Percentiles rank a stretch among this genome's conserved stretches.
These are phyloP conservation scores for Nectriaceae sp. DNA, from an alignment of 2,329 filamentous ascomycete species.

Conservation along the genomic window DNA sequence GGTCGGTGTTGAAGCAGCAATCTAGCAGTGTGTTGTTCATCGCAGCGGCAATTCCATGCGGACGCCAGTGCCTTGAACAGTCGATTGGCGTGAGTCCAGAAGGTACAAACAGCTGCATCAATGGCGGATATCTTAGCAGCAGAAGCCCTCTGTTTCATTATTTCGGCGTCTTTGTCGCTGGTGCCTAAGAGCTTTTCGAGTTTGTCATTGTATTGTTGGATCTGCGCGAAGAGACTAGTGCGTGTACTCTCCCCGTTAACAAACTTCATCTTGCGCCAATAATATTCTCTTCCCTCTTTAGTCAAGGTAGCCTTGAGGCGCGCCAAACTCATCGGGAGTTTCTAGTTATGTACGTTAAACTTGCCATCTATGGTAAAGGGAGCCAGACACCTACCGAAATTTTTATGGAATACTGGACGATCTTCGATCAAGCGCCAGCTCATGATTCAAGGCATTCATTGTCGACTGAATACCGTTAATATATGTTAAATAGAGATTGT, in stretches of 20 bases:
- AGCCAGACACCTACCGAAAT: conserved; percentile 9
- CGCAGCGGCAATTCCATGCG: conserved; percentile 26
- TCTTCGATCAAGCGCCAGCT: conserved; percentile 17
- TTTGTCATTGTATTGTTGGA: conserved; percentile 21
- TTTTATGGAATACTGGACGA: conserved; percentile 11
- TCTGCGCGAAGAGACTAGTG: conserved; percentile 20
- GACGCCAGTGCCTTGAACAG: conserved; percentile 22
- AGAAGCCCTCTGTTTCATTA: conserved; percentile 6
- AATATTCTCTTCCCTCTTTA: conserved; percentile 12
- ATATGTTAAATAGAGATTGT: conserved; percentile 15
- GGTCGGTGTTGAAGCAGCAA: conserved; percentile 27
- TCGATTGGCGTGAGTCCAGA: conserved; percentile 26
- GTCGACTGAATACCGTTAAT: conserved; percentile 11
- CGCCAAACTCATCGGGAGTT: not conserved
- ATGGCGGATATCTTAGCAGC: conserved; percentile 1
- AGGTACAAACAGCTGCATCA: conserved; percentile 21
- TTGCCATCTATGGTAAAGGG: not conserved
- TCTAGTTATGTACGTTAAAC: not conserved
- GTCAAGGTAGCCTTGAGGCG: conserved; percentile 2
- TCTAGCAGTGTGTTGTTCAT: conserved; percentile 19
- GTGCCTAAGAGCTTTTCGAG: conserved; percentile 22
- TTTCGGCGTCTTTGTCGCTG: conserved; percentile 16
- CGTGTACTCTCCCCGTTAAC: conserved; percentile 19
- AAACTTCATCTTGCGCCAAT: conserved; percentile 24
- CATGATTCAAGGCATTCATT: conserved; percentile 19